Conservation (phyloP, 2,329 filamentous ascomycete genomes). For the Escovopsis weberi region DNA sequence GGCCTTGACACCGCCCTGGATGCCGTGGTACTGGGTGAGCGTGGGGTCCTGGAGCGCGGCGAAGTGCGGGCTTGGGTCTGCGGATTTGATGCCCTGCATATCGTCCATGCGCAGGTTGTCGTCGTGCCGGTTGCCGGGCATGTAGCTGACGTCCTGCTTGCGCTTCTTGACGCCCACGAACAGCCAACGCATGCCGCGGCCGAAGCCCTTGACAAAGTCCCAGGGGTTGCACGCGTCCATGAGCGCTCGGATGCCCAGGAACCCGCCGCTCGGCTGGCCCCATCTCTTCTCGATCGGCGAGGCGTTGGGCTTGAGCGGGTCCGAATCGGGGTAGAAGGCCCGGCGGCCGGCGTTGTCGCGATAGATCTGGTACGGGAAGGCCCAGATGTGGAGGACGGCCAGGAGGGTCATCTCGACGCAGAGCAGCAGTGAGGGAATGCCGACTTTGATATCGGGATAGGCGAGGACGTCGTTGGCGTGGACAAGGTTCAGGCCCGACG, state of each 20-base stretch:
- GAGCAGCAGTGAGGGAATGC: constrained; percentile 62
- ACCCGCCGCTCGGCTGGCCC: constrained; percentile 45
- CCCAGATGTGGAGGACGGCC: constrained; percentile 62
- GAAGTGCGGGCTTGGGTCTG: constrained; percentile 4
- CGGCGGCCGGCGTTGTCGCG: constrained; percentile 24
- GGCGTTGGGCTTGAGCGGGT: constrained; percentile 22
- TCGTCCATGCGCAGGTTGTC: constrained; percentile 25
- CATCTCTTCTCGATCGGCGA: constrained; percentile 27
- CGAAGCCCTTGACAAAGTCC: constrained; percentile 70
- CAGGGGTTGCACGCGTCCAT: constrained; percentile 63
- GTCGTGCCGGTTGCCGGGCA: constrained; percentile 11
- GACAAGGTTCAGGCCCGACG: constrained; percentile 46
- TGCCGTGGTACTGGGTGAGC: constrained; percentile 4
- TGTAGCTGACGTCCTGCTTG: constrained; percentile 37
- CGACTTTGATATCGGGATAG: constrained; percentile 65
- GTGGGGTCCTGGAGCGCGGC: background rate
- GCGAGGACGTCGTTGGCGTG: constrained; percentile 46
- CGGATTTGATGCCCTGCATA: constrained; percentile 15
- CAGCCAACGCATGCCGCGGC: constrained; percentile 66
- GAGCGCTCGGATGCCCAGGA: constrained; percentile 49
- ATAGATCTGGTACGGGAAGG: constrained; percentile 68
- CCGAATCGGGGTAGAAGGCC: constrained; percentile 33
- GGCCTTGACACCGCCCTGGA: constrained; percentile 15
- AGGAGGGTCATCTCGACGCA: constrained; percentile 81
- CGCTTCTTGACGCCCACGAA: constrained; percentile 56